These are phyloP conservation scores for Melanomma pulvis-pyrius DNA, from an alignment of 495 filamentous ascomycete species.

Conservation along the genomic window DNA sequence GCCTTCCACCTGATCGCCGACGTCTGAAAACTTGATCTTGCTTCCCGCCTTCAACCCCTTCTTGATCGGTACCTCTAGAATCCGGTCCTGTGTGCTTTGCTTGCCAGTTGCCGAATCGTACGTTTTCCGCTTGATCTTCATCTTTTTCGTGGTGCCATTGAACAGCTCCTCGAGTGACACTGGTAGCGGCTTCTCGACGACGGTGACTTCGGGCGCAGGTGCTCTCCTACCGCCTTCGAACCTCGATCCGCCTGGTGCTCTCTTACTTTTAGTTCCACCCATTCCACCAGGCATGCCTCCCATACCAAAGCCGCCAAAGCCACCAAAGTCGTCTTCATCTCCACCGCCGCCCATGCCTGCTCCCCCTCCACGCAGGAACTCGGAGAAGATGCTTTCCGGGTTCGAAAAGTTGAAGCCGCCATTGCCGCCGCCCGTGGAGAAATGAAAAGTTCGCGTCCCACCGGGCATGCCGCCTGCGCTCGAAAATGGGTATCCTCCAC, in stretches of 20 bases:
- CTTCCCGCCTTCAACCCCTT: conserved; percentile 91
- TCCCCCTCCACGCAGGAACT: conserved; percentile 68
- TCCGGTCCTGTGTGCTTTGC: conserved; percentile 81
- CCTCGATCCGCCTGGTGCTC: conserved; percentile 48
- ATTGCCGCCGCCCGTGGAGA: conserved; percentile 63
- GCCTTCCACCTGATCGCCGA: conserved; percentile 95
- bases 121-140: conserved; percentile 94
- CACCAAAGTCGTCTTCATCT: conserved; percentile 55
- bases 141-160: conserved; percentile 85
- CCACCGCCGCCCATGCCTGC: conserved; percentile 47
- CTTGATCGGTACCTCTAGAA: conserved; percentile 92
- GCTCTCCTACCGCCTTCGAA: conserved; percentile 54
- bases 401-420: conserved; percentile 76
- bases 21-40: conserved; percentile 95
- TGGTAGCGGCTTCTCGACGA: conserved; percentile 80
- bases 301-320: conserved; percentile 46
- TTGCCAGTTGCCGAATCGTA: conserved; percentile 80
- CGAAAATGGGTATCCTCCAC: conserved; percentile 54
- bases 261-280: conserved; percentile 37
- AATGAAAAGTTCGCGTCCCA: conserved; percentile 69
- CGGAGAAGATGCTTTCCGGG: conserved; percentile 80
- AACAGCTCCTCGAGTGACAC: conserved; percentile 86
- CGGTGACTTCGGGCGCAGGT: conserved; percentile 81
- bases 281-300: conserved; percentile 43
- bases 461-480: conserved; percentile 56